Percentiles rank a stretch among this genome's conserved stretches.
These are phyloP conservation scores for Boletus rufocinnamomeus DNA, from an alignment of 768 basidiomycete genomes.

Conservation along the genomic window DNA sequence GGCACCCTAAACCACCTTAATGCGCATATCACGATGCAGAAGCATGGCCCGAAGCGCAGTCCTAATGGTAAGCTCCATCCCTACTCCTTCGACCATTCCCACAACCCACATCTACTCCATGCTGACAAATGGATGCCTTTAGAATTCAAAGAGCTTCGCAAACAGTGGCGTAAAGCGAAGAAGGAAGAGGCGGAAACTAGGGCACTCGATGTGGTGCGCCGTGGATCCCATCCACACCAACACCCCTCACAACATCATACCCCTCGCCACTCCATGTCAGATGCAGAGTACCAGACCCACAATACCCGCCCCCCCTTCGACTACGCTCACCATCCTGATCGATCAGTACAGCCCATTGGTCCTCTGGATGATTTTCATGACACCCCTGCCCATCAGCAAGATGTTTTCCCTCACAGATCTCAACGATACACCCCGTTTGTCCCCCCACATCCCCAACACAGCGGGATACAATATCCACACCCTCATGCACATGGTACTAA, in stretches of 20 bases:
- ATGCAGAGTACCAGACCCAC: slow-evolving; percentile 26
- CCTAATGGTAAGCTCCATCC: slow-evolving; percentile 69
- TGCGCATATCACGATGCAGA: slow-evolving; percentile 98
- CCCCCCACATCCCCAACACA: slow-evolving; percentile 21
- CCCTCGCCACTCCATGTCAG: slow-evolving; percentile 31
- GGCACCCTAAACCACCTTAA: slow-evolving; percentile 97
- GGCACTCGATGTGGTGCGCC: slow-evolving; percentile 18
- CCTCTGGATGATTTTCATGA: slow-evolving; percentile 26
- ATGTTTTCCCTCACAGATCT: slow-evolving; percentile 27
- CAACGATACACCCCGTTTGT: slow-evolving; percentile 29
- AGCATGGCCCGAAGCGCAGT: slow-evolving; percentile 87
- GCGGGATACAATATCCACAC: slow-evolving; percentile 21
- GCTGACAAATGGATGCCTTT: slow-evolving; percentile 13
- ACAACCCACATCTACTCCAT: neutral
- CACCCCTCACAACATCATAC: slow-evolving; percentile 21
- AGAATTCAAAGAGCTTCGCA: slow-evolving; percentile 99
- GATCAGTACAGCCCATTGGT: slow-evolving; percentile 13
- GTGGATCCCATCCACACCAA: slow-evolving; percentile 21
- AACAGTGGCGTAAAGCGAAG: slow-evolving; percentile 93
- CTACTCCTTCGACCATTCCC: neutral
- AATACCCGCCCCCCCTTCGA: slow-evolving; percentile 21
- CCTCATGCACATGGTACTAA: slow-evolving; percentile 29
- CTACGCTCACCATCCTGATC: slow-evolving; percentile 31
- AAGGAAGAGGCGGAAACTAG: slow-evolving; percentile 58
- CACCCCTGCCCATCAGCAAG: slow-evolving; percentile 16